Evolutionary conservation across 768 basidiomycete species (phyloP).

Genomic region (Suillus alpinus): DNA sequence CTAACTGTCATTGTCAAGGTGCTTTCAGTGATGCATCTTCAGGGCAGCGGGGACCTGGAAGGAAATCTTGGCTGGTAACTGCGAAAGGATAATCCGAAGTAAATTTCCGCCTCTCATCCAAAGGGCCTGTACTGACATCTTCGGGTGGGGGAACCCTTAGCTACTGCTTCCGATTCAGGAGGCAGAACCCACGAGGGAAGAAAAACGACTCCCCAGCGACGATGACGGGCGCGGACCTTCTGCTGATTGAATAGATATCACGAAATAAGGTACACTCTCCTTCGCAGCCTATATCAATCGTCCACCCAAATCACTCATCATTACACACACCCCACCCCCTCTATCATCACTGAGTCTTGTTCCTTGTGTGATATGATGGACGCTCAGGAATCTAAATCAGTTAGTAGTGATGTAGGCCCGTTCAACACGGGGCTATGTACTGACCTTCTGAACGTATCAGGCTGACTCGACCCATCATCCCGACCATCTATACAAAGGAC

Average conservation of each 20-base stretch:
- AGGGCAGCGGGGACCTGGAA: background rate
- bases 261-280: background rate
- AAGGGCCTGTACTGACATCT: background rate
- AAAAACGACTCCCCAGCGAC: background rate
- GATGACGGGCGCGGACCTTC: background rate
- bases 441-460: background rate
- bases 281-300: slow-evolving; percentile 1
- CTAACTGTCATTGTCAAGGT: background rate
- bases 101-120: background rate
- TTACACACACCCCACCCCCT: background rate
- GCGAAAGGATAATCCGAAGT: background rate
- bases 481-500: slow-evolving; percentile 21
- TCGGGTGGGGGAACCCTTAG: too few relatives aligned
- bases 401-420: background rate
- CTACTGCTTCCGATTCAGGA: background rate
- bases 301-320: background rate
- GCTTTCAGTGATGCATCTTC: background rate
- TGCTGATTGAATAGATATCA: background rate
- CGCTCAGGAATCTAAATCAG: background rate
- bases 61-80: background rate
- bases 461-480: slow-evolving; percentile 1
- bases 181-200: background rate
- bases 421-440: background rate
- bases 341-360: background rate
- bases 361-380: background rate